Percentiles rank a stretch among this genome's conserved stretches.
These are phyloP conservation scores for Globisporangium camurandrum DNA, from an alignment of 352 stramenopile species.

Conservation along the genomic window DNA sequence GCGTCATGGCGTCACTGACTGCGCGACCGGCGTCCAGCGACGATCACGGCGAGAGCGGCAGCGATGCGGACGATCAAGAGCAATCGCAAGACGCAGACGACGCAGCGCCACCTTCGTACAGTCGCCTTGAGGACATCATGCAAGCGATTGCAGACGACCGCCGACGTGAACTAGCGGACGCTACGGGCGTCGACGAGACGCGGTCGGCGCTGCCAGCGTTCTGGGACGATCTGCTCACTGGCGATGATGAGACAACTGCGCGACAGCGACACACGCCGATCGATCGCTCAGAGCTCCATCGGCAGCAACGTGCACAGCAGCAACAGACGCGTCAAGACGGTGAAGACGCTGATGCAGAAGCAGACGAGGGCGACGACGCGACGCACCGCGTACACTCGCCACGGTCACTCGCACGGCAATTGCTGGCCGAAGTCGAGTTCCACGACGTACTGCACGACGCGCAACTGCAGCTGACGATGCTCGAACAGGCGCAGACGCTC, in stretches of 20 bases:
- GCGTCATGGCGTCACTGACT: slow-evolving; percentile 23
- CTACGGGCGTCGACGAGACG: neutral
- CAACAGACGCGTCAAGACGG: neutral
- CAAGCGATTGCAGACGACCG: slow-evolving; percentile 29
- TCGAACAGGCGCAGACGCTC: slow-evolving; percentile 48
- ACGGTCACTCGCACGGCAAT: slow-evolving; percentile 28
- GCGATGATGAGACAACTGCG: neutral
- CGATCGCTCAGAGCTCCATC: slow-evolving; percentile 9
- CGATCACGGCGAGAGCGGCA: neutral
- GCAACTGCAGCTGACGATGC: slow-evolving; percentile 44
- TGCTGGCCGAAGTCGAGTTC: slow-evolving; percentile 62
- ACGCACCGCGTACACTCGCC: slow-evolving; percentile 28
- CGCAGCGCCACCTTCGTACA: neutral
- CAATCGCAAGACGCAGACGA: neutral
- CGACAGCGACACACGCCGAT: neutral
- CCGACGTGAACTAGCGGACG: slow-evolving; percentile 1
- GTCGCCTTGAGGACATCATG: slow-evolving; percentile 40
- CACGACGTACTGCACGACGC: slow-evolving; percentile 60
- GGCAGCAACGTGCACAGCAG: neutral
- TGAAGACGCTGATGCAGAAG: slow-evolving; percentile 6
- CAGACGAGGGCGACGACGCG: slow-evolving; percentile 9
- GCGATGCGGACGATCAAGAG: neutral
- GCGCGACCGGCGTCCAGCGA: neutral
- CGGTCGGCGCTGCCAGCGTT: neutral
- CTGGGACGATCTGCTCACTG: slow-evolving; percentile 14